These are phyloP conservation scores for Leptographium flavum DNA, from an alignment of 2,329 filamentous ascomycete genomes.

Conservation along the genomic window DNA sequence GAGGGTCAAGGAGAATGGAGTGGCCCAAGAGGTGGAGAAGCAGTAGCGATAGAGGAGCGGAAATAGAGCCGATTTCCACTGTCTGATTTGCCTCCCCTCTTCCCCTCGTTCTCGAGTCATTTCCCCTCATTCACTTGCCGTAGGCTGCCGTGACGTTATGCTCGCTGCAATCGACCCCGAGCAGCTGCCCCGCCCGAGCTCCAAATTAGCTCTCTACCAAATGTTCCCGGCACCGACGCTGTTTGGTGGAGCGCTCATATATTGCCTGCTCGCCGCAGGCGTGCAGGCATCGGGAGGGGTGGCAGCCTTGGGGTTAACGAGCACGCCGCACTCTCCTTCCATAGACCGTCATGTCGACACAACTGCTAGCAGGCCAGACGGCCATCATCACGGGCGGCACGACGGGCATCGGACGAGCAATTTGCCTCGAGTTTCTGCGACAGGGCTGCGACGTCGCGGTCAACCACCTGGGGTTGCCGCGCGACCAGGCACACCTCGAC, in stretches of 20 bases:
- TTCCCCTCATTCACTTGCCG: neutral
- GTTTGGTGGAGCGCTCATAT: too few species aligned
- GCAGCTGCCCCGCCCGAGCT: neutral
- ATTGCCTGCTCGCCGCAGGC: too few species aligned
- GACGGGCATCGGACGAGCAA: slow-evolving; percentile 77
- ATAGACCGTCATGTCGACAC: slow-evolving; percentile 23
- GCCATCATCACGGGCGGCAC: slow-evolving; percentile 79
- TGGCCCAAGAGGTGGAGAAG: neutral
- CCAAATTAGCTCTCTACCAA: neutral
- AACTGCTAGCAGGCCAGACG: slow-evolving; percentile 57
- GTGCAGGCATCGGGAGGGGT: too few species aligned
- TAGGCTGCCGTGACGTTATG: too few species aligned
- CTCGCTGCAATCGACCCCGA: slow-evolving; percentile 1
- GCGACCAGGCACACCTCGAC: slow-evolving; percentile 35
- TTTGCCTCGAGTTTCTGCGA: slow-evolving; percentile 61
- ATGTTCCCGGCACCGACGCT: neutral
- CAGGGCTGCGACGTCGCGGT: slow-evolving; percentile 69
- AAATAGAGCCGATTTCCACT: neutral
- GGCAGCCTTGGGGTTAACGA: too few species aligned
- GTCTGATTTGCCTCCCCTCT: too few species aligned
- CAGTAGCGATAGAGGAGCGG: neutral
- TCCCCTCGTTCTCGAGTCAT: neutral
- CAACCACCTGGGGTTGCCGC: slow-evolving; percentile 56
- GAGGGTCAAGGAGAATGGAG: slow-evolving; percentile 15
- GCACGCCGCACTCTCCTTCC: slow-evolving; percentile 19